Base-by-base conservation (phyloP, 2,329 filamentous ascomycete species). In the Aspergillus fumigatiaffinis region DNA sequence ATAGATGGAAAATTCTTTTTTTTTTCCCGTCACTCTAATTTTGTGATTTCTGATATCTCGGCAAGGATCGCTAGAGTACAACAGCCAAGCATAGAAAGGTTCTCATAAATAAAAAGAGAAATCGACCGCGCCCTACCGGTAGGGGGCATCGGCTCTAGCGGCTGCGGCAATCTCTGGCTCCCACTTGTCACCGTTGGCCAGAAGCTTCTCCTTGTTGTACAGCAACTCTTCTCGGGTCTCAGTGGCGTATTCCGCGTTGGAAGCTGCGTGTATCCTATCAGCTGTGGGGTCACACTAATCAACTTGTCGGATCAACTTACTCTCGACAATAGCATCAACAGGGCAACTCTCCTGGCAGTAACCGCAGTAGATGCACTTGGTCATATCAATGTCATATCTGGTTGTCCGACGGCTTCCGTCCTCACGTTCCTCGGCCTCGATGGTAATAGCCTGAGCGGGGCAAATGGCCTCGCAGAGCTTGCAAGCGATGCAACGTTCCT, bases 301-400 rank as follows among this genome's bases (percentile, higher is more conserved):
- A 50, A 28, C 5, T 26, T 50, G 44, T 7, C 26, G 55, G 29
- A 35, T 50, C 17, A 56, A 75, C 81, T 71, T 72, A 84, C 83
- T 84, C 75, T 90, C 88, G 58, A 91, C 88, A 76, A 91, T 99
- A 59, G 94, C 94, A 79, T 99, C 94, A 55, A 99, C 94, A 48
- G 94, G 94, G 80, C 94, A 99, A 64, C 91, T 96, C 82, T 99
- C 94, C 82, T 97, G 93, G 85, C 94, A 97, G 81, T 96, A 95
- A 52, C 94, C 94, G 77, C 94, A 97, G 86, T 97, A 99, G 79
- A 99, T 99, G 82, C 94, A 99, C 84, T 99, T 99, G 72, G 94
- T 97, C 94, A 99, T 99, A 80, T 99, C 94, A 73, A 99, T 97
- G 76, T 99, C 94, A 80, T 99, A 99, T 74, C 93, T 87, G 59